Percentiles rank a stretch among this genome's conserved stretches.
Evolutionary conservation across 805 yeast species (phyloP).

Genomic region (Candida orba): DNA sequence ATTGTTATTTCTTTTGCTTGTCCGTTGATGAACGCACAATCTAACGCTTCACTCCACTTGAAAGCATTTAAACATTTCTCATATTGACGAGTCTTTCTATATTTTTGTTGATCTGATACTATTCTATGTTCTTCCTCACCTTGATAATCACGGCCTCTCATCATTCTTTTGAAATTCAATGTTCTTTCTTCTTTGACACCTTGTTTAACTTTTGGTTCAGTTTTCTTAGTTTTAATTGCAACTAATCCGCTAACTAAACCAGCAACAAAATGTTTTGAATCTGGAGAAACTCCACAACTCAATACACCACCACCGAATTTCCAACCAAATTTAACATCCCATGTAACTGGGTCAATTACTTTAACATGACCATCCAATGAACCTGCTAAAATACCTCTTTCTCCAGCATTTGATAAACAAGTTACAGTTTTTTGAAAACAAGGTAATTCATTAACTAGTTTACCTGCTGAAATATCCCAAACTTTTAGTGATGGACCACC

Average conservation of each 20-base stretch:
- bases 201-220: slow-evolving; percentile 49
- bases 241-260: slow-evolving; percentile 88
- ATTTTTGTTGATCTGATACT: slow-evolving; percentile 48
- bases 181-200: slow-evolving; percentile 45
- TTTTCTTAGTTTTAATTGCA: slow-evolving; percentile 81
- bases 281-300: slow-evolving; percentile 84
- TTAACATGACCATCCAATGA: slow-evolving; percentile 97
- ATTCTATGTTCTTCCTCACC: slow-evolving; percentile 83
- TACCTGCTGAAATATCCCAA: slow-evolving; percentile 87
- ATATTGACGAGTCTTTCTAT: slow-evolving; percentile 68
- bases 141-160: slow-evolving; percentile 83
- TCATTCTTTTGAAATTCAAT: slow-evolving; percentile 68
- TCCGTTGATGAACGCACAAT: slow-evolving; percentile 75
- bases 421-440: slow-evolving; percentile 95
- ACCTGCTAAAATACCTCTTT: slow-evolving; percentile 81
- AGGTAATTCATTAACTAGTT: slow-evolving; percentile 57
- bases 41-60: slow-evolving; percentile 90
- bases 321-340: slow-evolving; percentile 96
- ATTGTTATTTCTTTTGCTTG: slow-evolving; percentile 73
- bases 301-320: slow-evolving; percentile 92
- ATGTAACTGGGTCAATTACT: slow-evolving; percentile 73
- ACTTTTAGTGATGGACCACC: slow-evolving; percentile 79
- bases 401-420: slow-evolving; percentile 59
- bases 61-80: slow-evolving; percentile 83
- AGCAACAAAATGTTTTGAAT: slow-evolving; percentile 78